Evolutionary conservation across 1,139 yeast genomes (phyloP), one percentile per base, ranked within the genome.

Genomic region (Sugiyamaella grinbergsii): DNA sequence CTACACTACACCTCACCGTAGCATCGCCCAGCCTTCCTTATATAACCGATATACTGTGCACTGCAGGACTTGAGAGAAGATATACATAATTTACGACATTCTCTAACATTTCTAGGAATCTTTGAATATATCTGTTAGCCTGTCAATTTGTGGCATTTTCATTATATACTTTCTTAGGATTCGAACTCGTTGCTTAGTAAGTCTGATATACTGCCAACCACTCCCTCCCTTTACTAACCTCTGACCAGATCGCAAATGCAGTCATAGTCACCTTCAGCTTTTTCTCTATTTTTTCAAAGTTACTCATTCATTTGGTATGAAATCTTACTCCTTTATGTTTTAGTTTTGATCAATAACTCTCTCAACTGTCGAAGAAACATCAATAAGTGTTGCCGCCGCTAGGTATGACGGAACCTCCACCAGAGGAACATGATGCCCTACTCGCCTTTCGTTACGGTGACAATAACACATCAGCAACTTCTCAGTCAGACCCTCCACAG

Each of bases 351-450:
- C 13, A 16, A 28, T 6, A 32, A n/a, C n/a, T n/a, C n/a, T n/a
- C n/a, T n/a, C n/a, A n/a, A n/a, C n/a, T n/a, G n/a, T 18, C 22
- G 7, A 13, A 33, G 34, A 45, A n/a, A 13, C 37, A 16, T 18
- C 11, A 13, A 28, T 15, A 20, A 31, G 24, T 4, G 37, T 28
- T n/a, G n/a, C 37, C 26, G 37, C 34, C 41, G 15, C 42, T 24
- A 47, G 55, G 52, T 40, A 55, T 56, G 59, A 52, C 57, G 55
- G 56, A 54, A 44, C 55, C 48, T 44, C 48, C 45, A 23, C 49
- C 56, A 15, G 54, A 53, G 41, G 58, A 56, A 13, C 51, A 55
- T 44, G 44, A 50, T 31, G 49, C 50, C 47, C 52, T 56, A 26
- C 51, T 55, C 32, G 50, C 57, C 39, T 54, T 54, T 45, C 43